phyloP scores from a whole-genome alignment of 768 basidiomycete species.

The Boletus rubroflammeus region DNA sequence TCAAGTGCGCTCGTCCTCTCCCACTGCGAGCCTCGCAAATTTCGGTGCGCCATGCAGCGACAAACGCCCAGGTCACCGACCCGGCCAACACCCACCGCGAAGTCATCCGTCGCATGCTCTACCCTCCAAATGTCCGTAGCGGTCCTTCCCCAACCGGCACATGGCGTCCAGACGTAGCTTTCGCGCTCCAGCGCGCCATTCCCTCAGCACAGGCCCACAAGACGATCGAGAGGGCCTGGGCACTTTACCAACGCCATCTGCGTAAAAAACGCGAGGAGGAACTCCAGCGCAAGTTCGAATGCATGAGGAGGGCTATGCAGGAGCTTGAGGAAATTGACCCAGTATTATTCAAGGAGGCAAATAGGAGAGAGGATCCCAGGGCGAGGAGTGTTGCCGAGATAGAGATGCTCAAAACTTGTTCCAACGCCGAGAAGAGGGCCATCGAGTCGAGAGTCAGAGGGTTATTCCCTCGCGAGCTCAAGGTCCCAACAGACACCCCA shows the following conservation, averaged over 20 bases:
- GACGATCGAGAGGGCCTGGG: slow-evolving; percentile 90
- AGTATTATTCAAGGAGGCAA: slow-evolving; percentile 65
- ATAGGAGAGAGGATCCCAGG: slow-evolving; percentile 72
- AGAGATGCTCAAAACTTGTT: slow-evolving; percentile 57
- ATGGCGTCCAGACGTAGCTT: slow-evolving; percentile 78
- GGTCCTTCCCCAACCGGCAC: slow-evolving; percentile 73
- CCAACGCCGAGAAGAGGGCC: slow-evolving; percentile 62
- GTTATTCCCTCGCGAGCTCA: slow-evolving; percentile 83
- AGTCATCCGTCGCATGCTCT: slow-evolving; percentile 73
- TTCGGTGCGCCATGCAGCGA: slow-evolving; percentile 43
- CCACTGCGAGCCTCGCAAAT: slow-evolving; percentile 33
- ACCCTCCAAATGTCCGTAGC: slow-evolving; percentile 72
- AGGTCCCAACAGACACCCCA: slow-evolving; percentile 83
- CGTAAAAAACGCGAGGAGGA: slow-evolving; percentile 69
- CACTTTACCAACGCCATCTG: slow-evolving; percentile 71
- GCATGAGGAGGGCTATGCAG: slow-evolving; percentile 85
- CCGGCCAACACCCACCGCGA: slow-evolving; percentile 61
- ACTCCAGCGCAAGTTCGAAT: slow-evolving; percentile 69
- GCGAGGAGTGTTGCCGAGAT: slow-evolving; percentile 53
- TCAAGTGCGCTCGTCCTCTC: slow-evolving; percentile 33
- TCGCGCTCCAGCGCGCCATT: slow-evolving; percentile 76
- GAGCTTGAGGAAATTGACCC: slow-evolving; percentile 54
- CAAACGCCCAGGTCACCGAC: slow-evolving; percentile 22
- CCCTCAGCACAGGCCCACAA: slow-evolving; percentile 87
- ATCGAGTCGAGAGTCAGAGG: slow-evolving; percentile 76